phyloP scores from a whole-genome alignment of 1,139 yeast species.

The Suhomyces atakaporum region DNA sequence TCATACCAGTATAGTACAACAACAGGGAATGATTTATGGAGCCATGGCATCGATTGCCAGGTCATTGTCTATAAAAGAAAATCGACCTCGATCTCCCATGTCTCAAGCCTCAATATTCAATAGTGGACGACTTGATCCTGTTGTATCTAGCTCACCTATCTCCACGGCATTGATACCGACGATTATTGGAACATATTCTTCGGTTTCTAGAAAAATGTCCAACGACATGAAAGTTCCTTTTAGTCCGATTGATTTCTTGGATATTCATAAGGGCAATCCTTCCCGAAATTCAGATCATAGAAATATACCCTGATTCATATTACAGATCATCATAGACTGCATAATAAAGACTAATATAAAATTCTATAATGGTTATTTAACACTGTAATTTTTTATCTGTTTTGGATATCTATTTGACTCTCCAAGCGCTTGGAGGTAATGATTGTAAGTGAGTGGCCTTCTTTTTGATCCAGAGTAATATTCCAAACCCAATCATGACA shows the following conservation, averaged over 20 bases:
- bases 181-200: slow-evolving; percentile 43
- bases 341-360: too few species aligned
- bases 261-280: too few species aligned
- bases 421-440: slow-evolving; percentile 69
- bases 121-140: slow-evolving; percentile 3
- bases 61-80: slow-evolving; percentile 20
- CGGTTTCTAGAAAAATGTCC: slow-evolving; percentile 38
- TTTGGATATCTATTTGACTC: slow-evolving; percentile 48
- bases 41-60: slow-evolving; percentile 23
- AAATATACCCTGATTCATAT: too few species aligned
- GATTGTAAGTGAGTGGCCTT: slow-evolving; percentile 61
- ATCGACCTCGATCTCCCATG: slow-evolving; percentile 5
- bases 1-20: slow-evolving; percentile 1
- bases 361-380: too few species aligned
- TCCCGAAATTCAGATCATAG: too few species aligned
- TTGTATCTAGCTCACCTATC: slow-evolving; percentile 20
- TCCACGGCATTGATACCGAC: slow-evolving; percentile 46
- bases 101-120: slow-evolving; percentile 7
- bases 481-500: slow-evolving; percentile 61
- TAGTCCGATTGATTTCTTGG: slow-evolving; percentile 45
- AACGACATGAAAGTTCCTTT: slow-evolving; percentile 42
- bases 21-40: slow-evolving; percentile 16
- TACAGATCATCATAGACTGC: too few species aligned
- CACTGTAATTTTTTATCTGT: too few species aligned
- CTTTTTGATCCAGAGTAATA: slow-evolving; percentile 69